Evolutionary conservation across 2,329 filamentous ascomycete genomes (phyloP).

Genomic region (Ophiocordyceps polyrhachis-furcata): DNA sequence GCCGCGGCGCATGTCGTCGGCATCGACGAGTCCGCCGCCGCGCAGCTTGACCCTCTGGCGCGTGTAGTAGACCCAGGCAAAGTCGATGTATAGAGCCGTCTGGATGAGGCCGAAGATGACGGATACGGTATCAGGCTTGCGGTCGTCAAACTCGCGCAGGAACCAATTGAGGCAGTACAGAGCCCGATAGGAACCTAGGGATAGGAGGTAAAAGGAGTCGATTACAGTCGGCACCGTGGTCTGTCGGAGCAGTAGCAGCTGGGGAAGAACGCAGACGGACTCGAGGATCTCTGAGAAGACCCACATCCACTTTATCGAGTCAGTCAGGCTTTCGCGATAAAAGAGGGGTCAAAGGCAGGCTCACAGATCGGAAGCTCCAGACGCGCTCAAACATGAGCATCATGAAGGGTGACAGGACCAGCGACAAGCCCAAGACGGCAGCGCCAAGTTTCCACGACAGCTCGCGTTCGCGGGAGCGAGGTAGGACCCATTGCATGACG

Average conservation of each 20-base stretch:
- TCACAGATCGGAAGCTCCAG: slow-evolving; percentile 33
- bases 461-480: slow-evolving; percentile 76
- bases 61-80: slow-evolving; percentile 92
- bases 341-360: background rate
- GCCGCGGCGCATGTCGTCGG: slow-evolving; percentile 68
- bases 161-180: slow-evolving; percentile 93
- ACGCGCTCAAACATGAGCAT: slow-evolving; percentile 44
- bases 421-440: slow-evolving; percentile 44
- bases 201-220: slow-evolving; percentile 85
- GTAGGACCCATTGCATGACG: slow-evolving; percentile 72
- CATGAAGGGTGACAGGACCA: slow-evolving; percentile 52
- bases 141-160: slow-evolving; percentile 41
- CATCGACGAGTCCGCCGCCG: slow-evolving; percentile 70
- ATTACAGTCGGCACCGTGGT: slow-evolving; percentile 94
- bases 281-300: slow-evolving; percentile 84
- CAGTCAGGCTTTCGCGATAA: slow-evolving; percentile 2
- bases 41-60: slow-evolving; percentile 87
- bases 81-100: slow-evolving; percentile 79
- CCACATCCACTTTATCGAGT: slow-evolving; percentile 48
- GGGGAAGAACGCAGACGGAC: slow-evolving; percentile 75
- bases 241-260: slow-evolving; percentile 78
- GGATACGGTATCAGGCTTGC: slow-evolving; percentile 48
- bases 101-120: slow-evolving; percentile 79
- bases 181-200: slow-evolving; percentile 70
- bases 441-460: slow-evolving; percentile 83